These are phyloP conservation scores for Zygnema circumcarinatum DNA, from an alignment of 139 green algal genomes.

Conservation along the genomic window DNA sequence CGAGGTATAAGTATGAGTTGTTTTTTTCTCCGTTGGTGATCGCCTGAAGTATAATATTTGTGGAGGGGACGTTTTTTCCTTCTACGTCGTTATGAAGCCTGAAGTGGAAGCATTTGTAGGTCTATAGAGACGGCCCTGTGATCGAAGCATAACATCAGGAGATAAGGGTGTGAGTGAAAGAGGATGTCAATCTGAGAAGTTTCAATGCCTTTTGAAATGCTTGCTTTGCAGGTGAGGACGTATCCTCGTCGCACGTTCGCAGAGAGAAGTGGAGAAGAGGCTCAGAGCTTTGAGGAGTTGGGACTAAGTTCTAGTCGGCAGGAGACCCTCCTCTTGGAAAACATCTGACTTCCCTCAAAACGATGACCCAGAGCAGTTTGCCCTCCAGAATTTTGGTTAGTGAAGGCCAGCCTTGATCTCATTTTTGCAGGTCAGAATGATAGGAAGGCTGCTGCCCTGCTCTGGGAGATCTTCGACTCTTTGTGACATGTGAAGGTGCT, in stretches of 20 bases:
- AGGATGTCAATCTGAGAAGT: neutral
- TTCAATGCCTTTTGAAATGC: neutral
- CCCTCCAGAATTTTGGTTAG: too few relatives aligned
- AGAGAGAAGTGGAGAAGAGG: neutral
- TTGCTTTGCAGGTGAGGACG: constrained; percentile 6
- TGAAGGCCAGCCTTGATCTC: too few relatives aligned
- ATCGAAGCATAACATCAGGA: neutral
- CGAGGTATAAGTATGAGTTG: too few relatives aligned
- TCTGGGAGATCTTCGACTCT: too few relatives aligned
- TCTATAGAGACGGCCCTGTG: neutral
- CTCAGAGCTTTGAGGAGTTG: neutral
- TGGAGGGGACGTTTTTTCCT: neutral
- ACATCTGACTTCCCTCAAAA: constrained; percentile 3
- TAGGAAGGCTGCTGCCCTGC: too few relatives aligned
- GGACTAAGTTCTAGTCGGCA: neutral
- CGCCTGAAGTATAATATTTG: neutral
- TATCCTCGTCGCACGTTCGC: neutral
- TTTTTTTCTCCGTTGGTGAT: neutral
- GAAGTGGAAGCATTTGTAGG: too few relatives aligned
- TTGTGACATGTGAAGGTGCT: too few relatives aligned
- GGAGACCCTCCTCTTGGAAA: neutral
- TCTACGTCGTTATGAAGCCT: too few relatives aligned
- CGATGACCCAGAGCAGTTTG: too few relatives aligned
- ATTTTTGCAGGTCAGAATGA: too few relatives aligned
- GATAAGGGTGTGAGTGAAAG: neutral